phyloP scores from a whole-genome alignment of 1,284 basidiomycete genomes.

The Ustilago curta region DNA sequence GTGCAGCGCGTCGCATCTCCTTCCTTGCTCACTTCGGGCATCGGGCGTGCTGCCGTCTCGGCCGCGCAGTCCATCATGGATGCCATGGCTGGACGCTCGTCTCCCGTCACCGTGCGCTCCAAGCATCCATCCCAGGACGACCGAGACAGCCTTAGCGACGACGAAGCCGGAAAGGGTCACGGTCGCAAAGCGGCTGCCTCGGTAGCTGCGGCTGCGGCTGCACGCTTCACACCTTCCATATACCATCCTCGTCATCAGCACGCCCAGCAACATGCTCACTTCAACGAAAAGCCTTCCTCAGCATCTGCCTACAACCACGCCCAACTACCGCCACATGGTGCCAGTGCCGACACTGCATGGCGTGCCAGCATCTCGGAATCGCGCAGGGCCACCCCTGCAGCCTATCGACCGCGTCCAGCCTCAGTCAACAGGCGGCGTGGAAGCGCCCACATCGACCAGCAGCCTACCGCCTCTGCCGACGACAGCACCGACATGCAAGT shows the following conservation, averaged over 20 bases:
- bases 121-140: constrained; percentile 23
- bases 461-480: constrained; percentile 23
- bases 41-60: constrained; percentile 52
- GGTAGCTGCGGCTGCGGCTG: no score
- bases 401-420: constrained; percentile 50
- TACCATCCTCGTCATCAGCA: constrained; percentile 23
- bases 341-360: constrained; percentile 30
- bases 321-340: constrained; percentile 16
- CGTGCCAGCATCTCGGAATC: constrained; percentile 42
- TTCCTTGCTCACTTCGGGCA: constrained; percentile 39
- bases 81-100: constrained; percentile 52
- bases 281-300: constrained; percentile 10
- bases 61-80: constrained; percentile 61
- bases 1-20: constrained; percentile 38
- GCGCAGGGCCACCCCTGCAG: constrained; percentile 47
- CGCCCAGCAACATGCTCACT: constrained; percentile 21
- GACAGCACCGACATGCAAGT: constrained; percentile 45
- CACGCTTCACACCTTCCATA: constrained; percentile 48
- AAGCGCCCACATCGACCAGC: constrained; percentile 28
- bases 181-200: constrained; percentile 39
- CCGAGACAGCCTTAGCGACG: constrained; percentile 46
- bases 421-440: constrained; percentile 32
- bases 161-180: constrained; percentile 61
- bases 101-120: constrained; percentile 33
- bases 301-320: constrained; percentile 18